Evolutionary conservation across 139 green algal species (phyloP).

Genomic region (Chlorella vulgaris): DNA sequence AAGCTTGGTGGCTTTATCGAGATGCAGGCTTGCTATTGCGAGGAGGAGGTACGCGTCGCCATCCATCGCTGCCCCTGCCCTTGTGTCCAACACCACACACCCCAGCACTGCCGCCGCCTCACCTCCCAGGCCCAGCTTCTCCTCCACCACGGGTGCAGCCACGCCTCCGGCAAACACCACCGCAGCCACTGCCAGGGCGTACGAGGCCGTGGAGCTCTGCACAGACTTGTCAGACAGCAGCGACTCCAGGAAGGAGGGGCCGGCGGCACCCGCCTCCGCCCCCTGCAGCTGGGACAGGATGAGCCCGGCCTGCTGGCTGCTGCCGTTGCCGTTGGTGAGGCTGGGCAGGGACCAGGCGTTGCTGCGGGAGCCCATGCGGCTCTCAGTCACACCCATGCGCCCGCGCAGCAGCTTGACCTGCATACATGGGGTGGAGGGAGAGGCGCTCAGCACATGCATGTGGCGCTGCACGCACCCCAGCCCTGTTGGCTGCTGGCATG

Average conservation of each 20-base stretch:
- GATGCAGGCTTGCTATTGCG: too few species aligned
- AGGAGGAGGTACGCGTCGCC: too few species aligned
- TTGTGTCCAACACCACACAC: too few species aligned
- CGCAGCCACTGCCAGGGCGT: slow-evolving; percentile 2
- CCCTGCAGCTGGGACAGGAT: not conserved
- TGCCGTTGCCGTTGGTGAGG: not conserved
- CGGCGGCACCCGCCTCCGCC: not conserved
- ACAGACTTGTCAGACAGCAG: slow-evolving; percentile 17
- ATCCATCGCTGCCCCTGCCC: too few species aligned
- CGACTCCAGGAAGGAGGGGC: not conserved
- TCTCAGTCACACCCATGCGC: slow-evolving; percentile 11
- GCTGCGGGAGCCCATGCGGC: slow-evolving; percentile 15
- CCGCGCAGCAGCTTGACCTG: slow-evolving; percentile 15
- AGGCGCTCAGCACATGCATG: not conserved
- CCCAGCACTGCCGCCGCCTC: too few species aligned
- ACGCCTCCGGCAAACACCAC: slow-evolving; percentile 18
- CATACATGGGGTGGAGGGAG: not conserved
- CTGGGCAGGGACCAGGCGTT: too few species aligned
- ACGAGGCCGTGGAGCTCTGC: not conserved
- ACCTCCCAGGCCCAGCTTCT: slow-evolving; percentile 33
- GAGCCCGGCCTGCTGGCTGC: not conserved
- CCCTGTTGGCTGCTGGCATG: not conserved
- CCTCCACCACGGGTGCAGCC: slow-evolving; percentile 28
- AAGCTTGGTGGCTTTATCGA: too few species aligned
- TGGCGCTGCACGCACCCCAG: too few species aligned